A percentile compares a stretch with the other conserved stretches of the same genome.
These are phyloP conservation scores for Debaryomyces sp. DNA, from an alignment of 1,139 yeast species.

Conservation along the genomic window DNA sequence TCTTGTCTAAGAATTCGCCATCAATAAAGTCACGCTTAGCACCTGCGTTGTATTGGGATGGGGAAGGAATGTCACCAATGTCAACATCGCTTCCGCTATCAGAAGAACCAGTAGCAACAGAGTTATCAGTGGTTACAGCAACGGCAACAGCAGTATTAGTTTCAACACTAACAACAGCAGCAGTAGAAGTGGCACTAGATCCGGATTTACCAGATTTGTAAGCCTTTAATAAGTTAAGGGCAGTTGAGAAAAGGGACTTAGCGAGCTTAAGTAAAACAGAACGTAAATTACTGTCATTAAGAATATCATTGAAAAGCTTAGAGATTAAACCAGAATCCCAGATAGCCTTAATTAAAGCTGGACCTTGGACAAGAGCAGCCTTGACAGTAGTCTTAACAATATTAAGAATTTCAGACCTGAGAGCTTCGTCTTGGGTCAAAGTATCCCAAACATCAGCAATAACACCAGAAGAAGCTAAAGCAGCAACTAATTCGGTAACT, in stretches of 20 bases:
- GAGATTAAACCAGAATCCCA: constrained; percentile 48
- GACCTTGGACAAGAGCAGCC: constrained; percentile 44
- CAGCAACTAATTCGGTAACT: constrained; percentile 39
- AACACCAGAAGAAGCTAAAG: constrained; percentile 44
- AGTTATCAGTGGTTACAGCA: constrained; percentile 15
- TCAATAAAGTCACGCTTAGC: constrained; percentile 11
- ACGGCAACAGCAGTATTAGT: constrained; percentile 2
- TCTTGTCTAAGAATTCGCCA: constrained; percentile 35
- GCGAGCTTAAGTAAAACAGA: constrained; percentile 39
- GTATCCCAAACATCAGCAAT: constrained; percentile 39
- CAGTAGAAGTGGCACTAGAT: constrained; percentile 21
- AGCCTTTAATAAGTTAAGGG: constrained; percentile 30
- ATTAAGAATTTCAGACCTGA: constrained; percentile 28
- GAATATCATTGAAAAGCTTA: constrained; percentile 34
- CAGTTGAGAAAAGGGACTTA: constrained; percentile 37
- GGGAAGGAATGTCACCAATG: constrained; percentile 3
- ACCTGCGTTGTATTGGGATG: neutral
- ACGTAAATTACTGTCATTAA: constrained; percentile 39
- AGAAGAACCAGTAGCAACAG: neutral
- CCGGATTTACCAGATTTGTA: constrained; percentile 20
- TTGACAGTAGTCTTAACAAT: constrained; percentile 37
- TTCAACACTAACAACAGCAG: constrained; percentile 17
- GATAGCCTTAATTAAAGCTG: constrained; percentile 45
- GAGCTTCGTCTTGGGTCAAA: constrained; percentile 35
- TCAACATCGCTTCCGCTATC: constrained; percentile 15